Base-by-base conservation (phyloP, 805 yeast species). In the Candida sithepensis region DNA sequence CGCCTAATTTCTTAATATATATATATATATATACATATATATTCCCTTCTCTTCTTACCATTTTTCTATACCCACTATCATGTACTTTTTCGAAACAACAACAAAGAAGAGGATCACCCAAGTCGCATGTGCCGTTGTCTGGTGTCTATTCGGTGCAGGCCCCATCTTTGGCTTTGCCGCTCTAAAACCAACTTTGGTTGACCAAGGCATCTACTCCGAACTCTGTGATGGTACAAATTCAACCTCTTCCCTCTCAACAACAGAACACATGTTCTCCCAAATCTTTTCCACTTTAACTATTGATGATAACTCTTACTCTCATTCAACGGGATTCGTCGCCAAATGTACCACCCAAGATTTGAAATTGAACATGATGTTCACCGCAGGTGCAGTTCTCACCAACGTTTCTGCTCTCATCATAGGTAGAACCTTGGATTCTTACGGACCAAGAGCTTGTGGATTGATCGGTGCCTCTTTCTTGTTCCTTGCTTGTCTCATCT, bases 121-220 rank as follows among this genome's bases (percentile, higher is more conserved):
- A 59, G 72, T 76, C 39, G 60, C 57, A 14, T 72, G 80, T 64
- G 81, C 83, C 19, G 75, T 77, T 19, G 49, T 68, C 16, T 78
- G 82, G 82, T 77, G 82, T 55, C 62, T 78, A 8, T 61, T 78
- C 23, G 75, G 81, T 4, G 82, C 80, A 3, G 83, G 83, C 4
- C 81, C 82, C 2, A 75, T 78, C 32, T 78, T 78, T 59, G 83
- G 83, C 5, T 78, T 78, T 65, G 83, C 83, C 6, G 83, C 83
- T 14, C 65, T 78, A 56, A 78, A 78, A 52, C 83, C 83, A 9
- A 66, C 76, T 4, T 63, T 78, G 37, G 71, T 78, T 40, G 69
- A 63, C 45, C 79, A 78, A 55, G 73, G 72, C 13, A 65, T 78
- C 43, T 78, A 78, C 54, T 74, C 71, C 49, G 56, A 63, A 19